Evolutionary conservation across 2,329 filamentous ascomycete genomes (phyloP), one percentile per base, ranked within the genome.

Genomic region (Fusarium sp.): DNA sequence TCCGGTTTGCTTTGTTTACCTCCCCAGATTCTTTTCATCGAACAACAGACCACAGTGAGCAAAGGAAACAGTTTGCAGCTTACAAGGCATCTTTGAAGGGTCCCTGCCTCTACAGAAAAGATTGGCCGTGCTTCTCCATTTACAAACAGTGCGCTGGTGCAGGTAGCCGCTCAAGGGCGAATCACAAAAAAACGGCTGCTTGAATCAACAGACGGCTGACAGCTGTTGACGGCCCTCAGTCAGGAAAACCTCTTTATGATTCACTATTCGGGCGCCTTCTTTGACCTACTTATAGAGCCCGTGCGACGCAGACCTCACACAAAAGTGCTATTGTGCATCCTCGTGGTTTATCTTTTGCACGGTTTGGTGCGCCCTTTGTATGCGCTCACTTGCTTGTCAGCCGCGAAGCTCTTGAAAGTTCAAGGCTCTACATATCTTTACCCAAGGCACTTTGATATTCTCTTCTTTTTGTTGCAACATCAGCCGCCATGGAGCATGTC

Each of bases 401-500:
- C 44, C 34, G 25, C 31, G 43, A 48, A 47, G 32, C 39, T 39
- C 46, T 50, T 11, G 12, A 29, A 32, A n/a, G 19, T 19, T 31
- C 45, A 41, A 48, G 41, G 31, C 35, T 25, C 40, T 53, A 15
- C 26, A 47, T 47, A 47, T 12, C n/a, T 62, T 34, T n/a, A 25
- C 35, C 38, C 12, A 12, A 43, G 25, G 45, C 8, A 36, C 9
- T 25, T 41, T 44, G 35, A 11, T 31, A 57, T 35, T 35, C 26
- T 9, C 8, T 31, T 48, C 43, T 31, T 45, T 45, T 42, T 40
- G 34, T 29, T 35, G 32, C 38, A 28, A 15, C 24, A 43, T 25
- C 32, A 25, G 15, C 40, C 49, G 54, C 34, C 53, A 74, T 73
- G 63, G 66, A 65, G 25, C 68, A 64, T 15, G 52, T 57, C 15